Base-by-base conservation (phyloP, 306 rosid species). In the Cucumis sativus region DNA sequence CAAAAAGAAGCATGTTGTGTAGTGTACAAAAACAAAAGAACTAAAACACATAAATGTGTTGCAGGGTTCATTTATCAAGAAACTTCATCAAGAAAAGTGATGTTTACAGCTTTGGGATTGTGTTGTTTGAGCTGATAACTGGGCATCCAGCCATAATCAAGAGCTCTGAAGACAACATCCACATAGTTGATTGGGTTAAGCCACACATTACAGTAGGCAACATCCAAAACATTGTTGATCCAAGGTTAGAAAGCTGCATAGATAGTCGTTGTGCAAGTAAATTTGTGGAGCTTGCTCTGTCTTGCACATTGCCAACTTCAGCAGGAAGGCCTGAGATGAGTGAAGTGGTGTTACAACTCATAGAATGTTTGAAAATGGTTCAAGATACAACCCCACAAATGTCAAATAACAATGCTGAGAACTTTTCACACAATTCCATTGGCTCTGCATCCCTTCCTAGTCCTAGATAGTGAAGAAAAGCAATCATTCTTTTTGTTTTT, bases 81-180 rank as follows among this genome's bases (percentile, higher is more conserved):
- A 78, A 55, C 76, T 78, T 82, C 18, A 68, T 63, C 4, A 65
- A 60, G 39, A 82, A 78, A 40, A 78, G 84, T 73, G 84, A 82
- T 43, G 59, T 78, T 8, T 82, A 78, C 54, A 71, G 84, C 40
- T 82, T 77, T 52, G 84, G 84, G 65, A 55, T 82, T 9, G 63
- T 78, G 1, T 59, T 82, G 59, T 49, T 82, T 20, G 82, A 82
- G 75, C 16, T 82, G 43, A 47, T 82, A 41, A 78, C 76, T 7
- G 84, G 84, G 10, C 78, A 11, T 21, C 61, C 61, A 33, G 84
- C 84, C 62, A 33, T 81, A 66, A 76, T 57, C 7, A 65, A 16
- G 51, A 47, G 82, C 25, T 15, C 30, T 1, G 82, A 58, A 35
- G 25, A 77, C 79, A 71, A 59, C 61, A 6, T 63, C 7, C 80